phyloP scores from a whole-genome alignment of 305 asterid species.

The Solanum hybrid region DNA sequence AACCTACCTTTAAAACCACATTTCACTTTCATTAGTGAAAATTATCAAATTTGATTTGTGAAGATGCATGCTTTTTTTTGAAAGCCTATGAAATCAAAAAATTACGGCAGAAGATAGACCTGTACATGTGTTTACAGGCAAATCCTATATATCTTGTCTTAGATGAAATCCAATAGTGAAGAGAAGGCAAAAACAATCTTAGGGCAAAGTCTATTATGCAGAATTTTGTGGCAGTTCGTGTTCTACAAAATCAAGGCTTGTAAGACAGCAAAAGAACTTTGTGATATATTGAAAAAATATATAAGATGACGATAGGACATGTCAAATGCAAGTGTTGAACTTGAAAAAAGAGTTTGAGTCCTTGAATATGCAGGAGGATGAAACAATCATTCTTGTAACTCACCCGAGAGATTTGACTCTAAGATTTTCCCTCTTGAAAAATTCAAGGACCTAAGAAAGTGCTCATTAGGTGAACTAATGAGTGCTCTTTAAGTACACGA shows the following conservation, averaged over 20 bases:
- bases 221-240: background rate
- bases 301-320: background rate
- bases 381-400: background rate
- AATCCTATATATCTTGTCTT: background rate
- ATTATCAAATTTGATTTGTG: background rate
- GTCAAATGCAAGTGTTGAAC: background rate
- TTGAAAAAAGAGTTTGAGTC: background rate
- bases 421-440: background rate
- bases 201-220: background rate
- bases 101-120: background rate
- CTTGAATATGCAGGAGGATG: background rate
- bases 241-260: background rate
- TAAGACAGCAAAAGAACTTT: background rate
- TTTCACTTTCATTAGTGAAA: background rate
- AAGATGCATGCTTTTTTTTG: background rate
- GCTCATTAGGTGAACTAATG: background rate
- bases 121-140: background rate
- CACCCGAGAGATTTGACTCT: background rate
- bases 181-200: background rate
- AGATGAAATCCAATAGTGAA: background rate
- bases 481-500: background rate
- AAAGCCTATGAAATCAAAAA: background rate
- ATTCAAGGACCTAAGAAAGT: background rate
- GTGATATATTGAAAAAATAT: no score
- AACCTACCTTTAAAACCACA: background rate